Conservation (phyloP, 169 alveolate genomes). For the Cryptosporidium xiaoi region DNA sequence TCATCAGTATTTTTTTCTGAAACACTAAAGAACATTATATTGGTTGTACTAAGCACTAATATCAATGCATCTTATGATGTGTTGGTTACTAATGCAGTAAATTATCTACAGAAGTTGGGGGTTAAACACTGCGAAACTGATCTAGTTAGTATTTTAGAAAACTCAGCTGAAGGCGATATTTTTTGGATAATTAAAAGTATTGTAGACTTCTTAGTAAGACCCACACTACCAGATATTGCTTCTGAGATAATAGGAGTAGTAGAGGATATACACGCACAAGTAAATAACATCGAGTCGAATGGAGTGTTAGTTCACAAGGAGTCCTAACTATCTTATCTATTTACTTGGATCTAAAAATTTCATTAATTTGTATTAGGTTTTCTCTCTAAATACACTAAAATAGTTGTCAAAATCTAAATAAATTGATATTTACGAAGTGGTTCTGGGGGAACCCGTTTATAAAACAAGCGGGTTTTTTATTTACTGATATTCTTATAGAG, state of each 20-base stretch:
- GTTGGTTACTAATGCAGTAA: slow-evolving; percentile 21
- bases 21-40: slow-evolving; percentile 39
- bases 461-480: too few species aligned
- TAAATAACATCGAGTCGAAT: background rate
- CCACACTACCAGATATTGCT: slow-evolving; percentile 55
- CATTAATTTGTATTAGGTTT: too few species aligned
- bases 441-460: too few species aligned
- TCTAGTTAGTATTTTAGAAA: background rate
- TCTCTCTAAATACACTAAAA: too few species aligned
- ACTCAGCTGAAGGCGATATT: slow-evolving; percentile 7
- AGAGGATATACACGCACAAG: slow-evolving; percentile 10
- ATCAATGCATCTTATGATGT: slow-evolving; percentile 23
- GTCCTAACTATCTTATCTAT: too few species aligned
- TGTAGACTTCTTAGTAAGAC: background rate
- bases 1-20: slow-evolving; percentile 55
- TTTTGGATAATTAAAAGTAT: slow-evolving; percentile 24
- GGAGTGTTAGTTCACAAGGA: background rate
- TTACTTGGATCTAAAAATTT: too few species aligned
- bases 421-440: too few species aligned
- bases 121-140: background rate
- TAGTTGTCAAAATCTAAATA: too few species aligned
- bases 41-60: slow-evolving; percentile 42
- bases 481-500: too few species aligned
- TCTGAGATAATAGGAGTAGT: slow-evolving; percentile 16
- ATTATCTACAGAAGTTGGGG: slow-evolving; percentile 6